Evolutionary conservation across 140 eudicot species (phyloP).

Genomic region (Bidens hawaiensis): DNA sequence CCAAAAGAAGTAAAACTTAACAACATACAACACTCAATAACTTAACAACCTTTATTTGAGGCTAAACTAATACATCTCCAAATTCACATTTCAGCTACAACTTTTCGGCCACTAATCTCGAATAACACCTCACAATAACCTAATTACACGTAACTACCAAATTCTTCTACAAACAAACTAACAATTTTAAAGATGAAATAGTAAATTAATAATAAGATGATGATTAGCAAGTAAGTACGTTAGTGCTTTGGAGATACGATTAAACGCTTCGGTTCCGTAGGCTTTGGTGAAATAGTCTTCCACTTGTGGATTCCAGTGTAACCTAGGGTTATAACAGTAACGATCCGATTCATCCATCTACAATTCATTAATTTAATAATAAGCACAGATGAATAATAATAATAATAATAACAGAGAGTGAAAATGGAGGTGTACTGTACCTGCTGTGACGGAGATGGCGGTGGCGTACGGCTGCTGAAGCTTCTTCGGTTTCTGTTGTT

Average conservation of each 20-base stretch:
- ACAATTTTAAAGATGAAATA: background rate
- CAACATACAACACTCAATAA: too few relatives aligned
- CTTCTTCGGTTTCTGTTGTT: constrained; percentile 10
- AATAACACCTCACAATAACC: too few relatives aligned
- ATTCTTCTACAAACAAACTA: background rate
- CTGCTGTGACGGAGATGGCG: constrained; percentile 18
- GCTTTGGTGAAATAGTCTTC: constrained; percentile 77
- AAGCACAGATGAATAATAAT: background rate
- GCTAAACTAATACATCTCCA: too few relatives aligned
- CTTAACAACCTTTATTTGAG: too few relatives aligned
- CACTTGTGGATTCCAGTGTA: constrained; percentile 78
- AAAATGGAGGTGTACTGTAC: constrained; percentile 20
- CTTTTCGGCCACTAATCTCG: background rate
- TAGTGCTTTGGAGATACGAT: constrained; percentile 77
- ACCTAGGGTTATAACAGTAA: constrained; percentile 63
- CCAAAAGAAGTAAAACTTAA: too few relatives aligned
- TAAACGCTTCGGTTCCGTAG: constrained; percentile 77
- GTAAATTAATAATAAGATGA: background rate
- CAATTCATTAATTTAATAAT: too few relatives aligned
- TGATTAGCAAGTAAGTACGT: constrained; percentile 36
- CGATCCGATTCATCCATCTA: constrained; percentile 63
- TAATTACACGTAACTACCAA: background rate
- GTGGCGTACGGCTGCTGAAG: constrained; percentile 20
- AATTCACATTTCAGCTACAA: background rate
- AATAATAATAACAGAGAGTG: background rate